Conservation (phyloP, 2,329 filamentous ascomycete species). For the Sodiomyces alkalinus region DNA sequence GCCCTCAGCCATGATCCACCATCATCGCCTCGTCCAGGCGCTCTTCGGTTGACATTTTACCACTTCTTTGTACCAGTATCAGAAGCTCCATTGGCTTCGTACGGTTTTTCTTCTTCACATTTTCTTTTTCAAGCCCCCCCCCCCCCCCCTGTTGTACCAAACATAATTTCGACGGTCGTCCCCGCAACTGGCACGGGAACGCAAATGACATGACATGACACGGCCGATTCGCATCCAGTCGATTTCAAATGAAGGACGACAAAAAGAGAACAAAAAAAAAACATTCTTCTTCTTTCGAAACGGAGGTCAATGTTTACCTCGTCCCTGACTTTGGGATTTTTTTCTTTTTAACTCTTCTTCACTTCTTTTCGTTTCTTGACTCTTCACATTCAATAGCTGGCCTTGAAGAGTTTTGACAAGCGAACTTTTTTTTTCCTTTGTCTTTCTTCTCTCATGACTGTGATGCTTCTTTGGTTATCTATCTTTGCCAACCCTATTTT, state of each 20-base stretch:
- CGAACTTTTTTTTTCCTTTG: conserved; percentile 3
- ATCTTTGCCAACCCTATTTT: too few species aligned
- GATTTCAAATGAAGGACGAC: too few species aligned
- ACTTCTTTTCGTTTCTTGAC: neutral
- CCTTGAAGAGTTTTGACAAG: neutral
- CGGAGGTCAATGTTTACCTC: too few species aligned
- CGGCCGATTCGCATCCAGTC: too few species aligned
- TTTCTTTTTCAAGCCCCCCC: conserved; percentile 7
- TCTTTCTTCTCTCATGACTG: too few species aligned
- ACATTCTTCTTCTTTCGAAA: conserved; percentile 6
- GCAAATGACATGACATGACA: conserved; percentile 7
- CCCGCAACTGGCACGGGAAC: conserved; percentile 2
- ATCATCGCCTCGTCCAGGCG: too few species aligned
- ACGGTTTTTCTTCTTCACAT: conserved; percentile 2
- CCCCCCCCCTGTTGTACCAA: too few species aligned
- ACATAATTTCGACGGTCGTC: conserved; percentile 4
- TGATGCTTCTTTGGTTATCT: too few species aligned
- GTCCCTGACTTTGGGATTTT: conserved; percentile 4
- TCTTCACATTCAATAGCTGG: too few species aligned
- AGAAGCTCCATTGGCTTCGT: too few species aligned
- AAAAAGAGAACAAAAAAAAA: conserved; percentile 7
- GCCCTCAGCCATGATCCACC: conserved; percentile 10
- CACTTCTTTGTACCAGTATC: conserved; percentile 3
- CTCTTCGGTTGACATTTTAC: neutral
- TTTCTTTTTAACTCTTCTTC: conserved; percentile 4